Percentiles rank a stretch among this genome's conserved stretches.
Conservation (phyloP, 1,284 basidiomycete species). For the Sporisorium graminicola region DNA sequence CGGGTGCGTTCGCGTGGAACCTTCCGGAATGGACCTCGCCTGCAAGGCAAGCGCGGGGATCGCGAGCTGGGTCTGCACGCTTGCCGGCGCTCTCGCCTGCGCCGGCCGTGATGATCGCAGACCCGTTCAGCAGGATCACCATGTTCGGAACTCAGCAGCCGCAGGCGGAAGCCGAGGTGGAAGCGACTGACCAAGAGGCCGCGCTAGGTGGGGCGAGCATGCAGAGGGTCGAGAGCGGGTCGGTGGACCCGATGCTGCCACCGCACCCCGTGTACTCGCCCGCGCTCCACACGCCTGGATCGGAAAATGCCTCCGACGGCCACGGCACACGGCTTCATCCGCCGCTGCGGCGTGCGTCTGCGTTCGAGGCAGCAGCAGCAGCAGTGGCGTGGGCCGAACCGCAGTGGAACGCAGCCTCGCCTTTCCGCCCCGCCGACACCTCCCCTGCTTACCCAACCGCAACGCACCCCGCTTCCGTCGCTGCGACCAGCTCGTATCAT, state of each 20-base stretch:
- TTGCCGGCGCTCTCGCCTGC: conserved; percentile 20
- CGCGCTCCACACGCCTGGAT: neutral
- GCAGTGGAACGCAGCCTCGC: conserved; percentile 27
- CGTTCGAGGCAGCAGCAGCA: neutral
- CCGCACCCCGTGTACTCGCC: neutral
- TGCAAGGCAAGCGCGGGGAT: too few relatives aligned
- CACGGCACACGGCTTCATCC: too few relatives aligned
- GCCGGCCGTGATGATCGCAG: conserved; percentile 33
- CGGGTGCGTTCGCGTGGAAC: neutral
- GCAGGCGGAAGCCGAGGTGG: neutral
- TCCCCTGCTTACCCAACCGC: too few relatives aligned
- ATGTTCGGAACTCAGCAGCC: too few relatives aligned
- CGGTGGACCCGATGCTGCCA: conserved; percentile 24
- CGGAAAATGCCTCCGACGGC: conserved; percentile 4
- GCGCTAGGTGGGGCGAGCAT: neutral
- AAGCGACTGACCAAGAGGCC: too few relatives aligned
- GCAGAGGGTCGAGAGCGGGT: conserved; percentile 35
- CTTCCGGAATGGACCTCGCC: conserved; percentile 18
- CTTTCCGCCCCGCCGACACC: conserved; percentile 19
- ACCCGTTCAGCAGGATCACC: conserved; percentile 9
- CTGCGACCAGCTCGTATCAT: neutral
- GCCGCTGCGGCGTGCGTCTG: neutral
- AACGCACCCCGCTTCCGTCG: neutral
- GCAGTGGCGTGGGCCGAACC: conserved; percentile 1
- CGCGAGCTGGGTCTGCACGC: neutral